Percentiles rank a stretch among this genome's conserved stretches.
Evolutionary conservation across 805 yeast species (phyloP).

Genomic region (Yarrowia keelungensis): DNA sequence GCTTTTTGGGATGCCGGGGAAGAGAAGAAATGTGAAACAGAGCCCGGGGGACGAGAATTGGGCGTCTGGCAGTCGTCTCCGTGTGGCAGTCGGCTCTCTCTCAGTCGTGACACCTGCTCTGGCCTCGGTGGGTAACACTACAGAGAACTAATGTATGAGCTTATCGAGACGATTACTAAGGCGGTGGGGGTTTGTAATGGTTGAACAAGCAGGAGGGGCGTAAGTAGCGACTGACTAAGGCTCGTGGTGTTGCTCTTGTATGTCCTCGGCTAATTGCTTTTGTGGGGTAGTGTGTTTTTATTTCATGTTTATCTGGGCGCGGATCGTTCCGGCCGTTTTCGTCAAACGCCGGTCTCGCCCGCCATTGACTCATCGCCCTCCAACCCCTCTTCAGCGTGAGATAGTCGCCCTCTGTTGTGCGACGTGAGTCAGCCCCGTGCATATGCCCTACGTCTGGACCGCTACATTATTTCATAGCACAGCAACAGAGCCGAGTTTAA

Average conservation of each 20-base stretch:
- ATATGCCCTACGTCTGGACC: constrained; percentile 34
- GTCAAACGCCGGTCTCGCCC: constrained; percentile 11
- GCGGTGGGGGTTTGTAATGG: neutral
- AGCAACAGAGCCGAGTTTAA: constrained; percentile 24
- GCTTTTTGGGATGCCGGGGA: constrained; percentile 12
- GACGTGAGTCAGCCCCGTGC: constrained; percentile 35
- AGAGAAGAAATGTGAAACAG: too few species aligned
- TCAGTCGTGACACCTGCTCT: too few species aligned
- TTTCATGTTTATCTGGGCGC: neutral
- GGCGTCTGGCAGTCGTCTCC: too few species aligned
- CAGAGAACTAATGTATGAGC: constrained; percentile 15
- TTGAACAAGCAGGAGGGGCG: too few species aligned
- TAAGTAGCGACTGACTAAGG: too few species aligned
- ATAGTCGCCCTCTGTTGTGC: neutral
- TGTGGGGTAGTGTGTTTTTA: neutral
- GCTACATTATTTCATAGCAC: constrained; percentile 32
- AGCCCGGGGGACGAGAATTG: too few species aligned
- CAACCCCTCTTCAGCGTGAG: constrained; percentile 12
- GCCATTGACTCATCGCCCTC: constrained; percentile 22
- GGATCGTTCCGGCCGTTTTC: neutral
- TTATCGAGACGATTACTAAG: constrained; percentile 9
- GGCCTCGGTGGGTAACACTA: constrained; percentile 12
- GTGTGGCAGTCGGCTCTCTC: too few species aligned
- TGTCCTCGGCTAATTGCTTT: neutral
- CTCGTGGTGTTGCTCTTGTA: too few species aligned